Conservation (phyloP, 2,329 filamentous ascomycete species). For the Ceratocystis diversiconidia region DNA sequence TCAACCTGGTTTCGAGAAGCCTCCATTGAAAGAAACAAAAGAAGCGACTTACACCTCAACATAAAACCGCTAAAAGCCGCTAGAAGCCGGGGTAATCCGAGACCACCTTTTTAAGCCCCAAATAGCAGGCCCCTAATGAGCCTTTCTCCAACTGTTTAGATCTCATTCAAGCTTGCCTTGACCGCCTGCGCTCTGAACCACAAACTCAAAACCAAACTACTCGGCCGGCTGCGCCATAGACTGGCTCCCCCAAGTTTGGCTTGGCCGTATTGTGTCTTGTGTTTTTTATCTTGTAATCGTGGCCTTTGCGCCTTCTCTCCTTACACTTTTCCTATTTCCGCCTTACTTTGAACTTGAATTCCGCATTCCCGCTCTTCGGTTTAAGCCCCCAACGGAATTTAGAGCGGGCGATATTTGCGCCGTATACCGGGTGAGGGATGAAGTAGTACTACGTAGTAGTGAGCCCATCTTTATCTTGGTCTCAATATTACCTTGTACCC, state of each 20-base stretch:
- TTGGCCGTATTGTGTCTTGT: not conserved
- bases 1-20: not conserved
- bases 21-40: not conserved
- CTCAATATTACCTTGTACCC: not conserved
- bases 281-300: not conserved
- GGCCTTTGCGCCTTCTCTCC: not conserved
- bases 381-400: not conserved
- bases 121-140: not conserved
- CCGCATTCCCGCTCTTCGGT: not conserved
- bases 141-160: not conserved
- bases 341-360: not conserved
- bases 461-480: too few relatives aligned
- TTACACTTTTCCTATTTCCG: too few relatives aligned
- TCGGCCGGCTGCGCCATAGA: not conserved
- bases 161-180: not conserved
- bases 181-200: not conserved
- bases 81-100: not conserved
- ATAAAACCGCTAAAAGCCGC: not conserved
- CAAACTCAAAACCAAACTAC: not conserved
- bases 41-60: not conserved
- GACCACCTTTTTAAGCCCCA: not conserved
- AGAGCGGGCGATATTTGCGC: not conserved
- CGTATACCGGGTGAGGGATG: not conserved
- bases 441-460: not conserved
- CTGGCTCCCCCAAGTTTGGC: not conserved